Evolutionary conservation across 2,329 filamentous ascomycete species (phyloP), one percentile per base, ranked within the genome.

Genomic region (Sclerotinia sclerotiorum): DNA sequence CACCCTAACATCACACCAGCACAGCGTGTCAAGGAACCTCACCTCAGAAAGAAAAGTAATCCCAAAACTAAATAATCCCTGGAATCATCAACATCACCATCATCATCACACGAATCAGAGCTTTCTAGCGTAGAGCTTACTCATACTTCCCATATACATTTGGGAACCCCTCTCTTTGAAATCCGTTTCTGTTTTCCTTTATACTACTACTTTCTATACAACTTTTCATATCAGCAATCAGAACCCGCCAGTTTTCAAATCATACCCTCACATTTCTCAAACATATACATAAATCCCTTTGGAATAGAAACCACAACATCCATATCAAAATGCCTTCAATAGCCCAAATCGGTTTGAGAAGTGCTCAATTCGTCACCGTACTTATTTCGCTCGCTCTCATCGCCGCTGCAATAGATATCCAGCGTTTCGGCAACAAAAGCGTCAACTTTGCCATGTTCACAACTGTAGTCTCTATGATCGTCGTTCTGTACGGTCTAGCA

Each of bases 381-480:
- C 66, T 78, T 6, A 71, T 79, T 35, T 70, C 72, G 29, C 74
- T 73, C 21, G 73, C 76, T 10, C 67, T 79, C 44, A 69, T 79
- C 39, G 76, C 76, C 21, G 76, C 77, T 51, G 76, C 75, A 1
- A 77, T 79, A 51, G 73, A 71, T 0, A n/a, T 35, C 6, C 85
- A 90, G 71, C 88, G 87, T 0, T 85, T 90, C 58, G 86, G 87
- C 0, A 83, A 91, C 1, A 82, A 90, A 58, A 84, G 86, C 0
- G 78, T 82, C 15, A 84, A 87, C 70, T 79, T 73, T 69, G 82
- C 86, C 79, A 89, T 94, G 82, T 94, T 93, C 78, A 86, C 89
- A 72, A 82, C 86, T 48, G 84, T 85, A 0, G 82, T 91, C 71
- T 84, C 84, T 54, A 90, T 90, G 88, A 75, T 93, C 44, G 84